These are phyloP conservation scores for Phytophthora meadii DNA, from an alignment of 352 stramenopile genomes.

Conservation along the genomic window DNA sequence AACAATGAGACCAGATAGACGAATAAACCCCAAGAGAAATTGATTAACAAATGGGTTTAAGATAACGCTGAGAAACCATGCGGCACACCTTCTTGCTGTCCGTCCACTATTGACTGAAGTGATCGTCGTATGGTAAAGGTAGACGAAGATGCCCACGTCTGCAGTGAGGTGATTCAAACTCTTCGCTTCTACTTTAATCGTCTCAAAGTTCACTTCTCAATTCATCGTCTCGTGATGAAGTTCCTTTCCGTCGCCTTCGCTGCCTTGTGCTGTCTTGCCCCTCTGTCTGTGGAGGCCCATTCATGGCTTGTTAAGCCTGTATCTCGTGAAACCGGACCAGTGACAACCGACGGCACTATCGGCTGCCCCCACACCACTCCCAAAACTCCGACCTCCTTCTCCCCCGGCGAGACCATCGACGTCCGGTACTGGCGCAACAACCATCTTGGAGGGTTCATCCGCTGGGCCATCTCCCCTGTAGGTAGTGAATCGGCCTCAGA, in stretches of 20 bases:
- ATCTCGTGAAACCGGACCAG: constrained; percentile 41
- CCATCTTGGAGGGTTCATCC: constrained; percentile 66
- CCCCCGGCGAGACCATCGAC: constrained; percentile 52
- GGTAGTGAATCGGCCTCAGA: constrained; percentile 42
- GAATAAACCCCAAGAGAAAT: constrained; percentile 3
- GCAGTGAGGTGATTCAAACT: background rate
- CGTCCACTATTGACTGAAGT: constrained; percentile 20
- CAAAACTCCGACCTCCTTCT: constrained; percentile 42
- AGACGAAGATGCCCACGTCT: constrained; percentile 1
- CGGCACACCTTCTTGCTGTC: constrained; percentile 11
- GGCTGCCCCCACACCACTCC: constrained; percentile 45
- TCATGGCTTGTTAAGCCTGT: constrained; percentile 57
- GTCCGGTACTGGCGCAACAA: constrained; percentile 65
- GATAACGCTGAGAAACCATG: constrained; percentile 26
- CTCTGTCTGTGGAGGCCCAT: constrained; percentile 34
- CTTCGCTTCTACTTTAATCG: background rate
- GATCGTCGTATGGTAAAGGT: constrained; percentile 5
- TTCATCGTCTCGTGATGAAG: constrained; percentile 26
- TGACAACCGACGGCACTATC: constrained; percentile 39
- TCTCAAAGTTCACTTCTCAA: constrained; percentile 19
- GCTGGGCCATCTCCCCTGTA: constrained; percentile 46
- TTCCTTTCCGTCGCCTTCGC: constrained; percentile 15
- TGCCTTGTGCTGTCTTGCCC: constrained; percentile 5
- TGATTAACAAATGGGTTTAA: constrained; percentile 16
- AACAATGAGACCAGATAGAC: constrained; percentile 17